Base-by-base conservation (phyloP, 1,284 basidiomycete genomes). In the Thelephora terrestris region DNA sequence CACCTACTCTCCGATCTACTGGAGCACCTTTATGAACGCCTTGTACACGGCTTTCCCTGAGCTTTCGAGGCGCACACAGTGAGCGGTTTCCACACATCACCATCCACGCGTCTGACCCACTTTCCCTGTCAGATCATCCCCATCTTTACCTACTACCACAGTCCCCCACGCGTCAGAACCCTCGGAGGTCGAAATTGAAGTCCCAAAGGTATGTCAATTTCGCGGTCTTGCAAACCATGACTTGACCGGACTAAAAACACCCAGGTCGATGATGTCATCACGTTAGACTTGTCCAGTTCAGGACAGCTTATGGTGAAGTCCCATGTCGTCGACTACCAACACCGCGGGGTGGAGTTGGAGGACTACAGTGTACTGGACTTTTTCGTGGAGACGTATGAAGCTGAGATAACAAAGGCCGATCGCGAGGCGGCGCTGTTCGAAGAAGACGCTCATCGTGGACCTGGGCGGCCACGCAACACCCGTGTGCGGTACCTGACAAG, bases 1-100 rank as follows among this genome's bases (percentile, higher is more conserved):
- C 49, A 27, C 35, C 7, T 70, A 64, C 46, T 45, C 48, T 0
- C 47, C 57, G 0, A 58, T 69, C 3, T 66, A 63, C 47, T 69
- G 64, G 66, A 52, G 57, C 29, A 49, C 50, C 12, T 58, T 64
- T 29, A 34, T 55, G 5, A 16, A 34, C 14, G 45, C 45, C 7
- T 24, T 67, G 12, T 46, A 54, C 5, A 39, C 42, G 2, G 35
- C 46, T 7, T 61, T 53, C 52, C 59, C 61, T 4, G 46, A 50
- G 20, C 48, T 52, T 7, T 16, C 18, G n/a, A 40, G 20, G 23
- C 20, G 18, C 3, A n/a, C 7, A 5, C 23, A 24, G 38, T 40
- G 17, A 10, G n/a, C n/a, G n/a, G 38, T 24, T 17, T 40, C 17
- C n/a, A 3, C 9, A 10, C n/a, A 32, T 10, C 12, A 32, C 14